Percentiles rank a stretch among this genome's conserved stretches.
Evolutionary conservation across 768 basidiomycete species (phyloP).

Genomic region (Crucibulum laeve): DNA sequence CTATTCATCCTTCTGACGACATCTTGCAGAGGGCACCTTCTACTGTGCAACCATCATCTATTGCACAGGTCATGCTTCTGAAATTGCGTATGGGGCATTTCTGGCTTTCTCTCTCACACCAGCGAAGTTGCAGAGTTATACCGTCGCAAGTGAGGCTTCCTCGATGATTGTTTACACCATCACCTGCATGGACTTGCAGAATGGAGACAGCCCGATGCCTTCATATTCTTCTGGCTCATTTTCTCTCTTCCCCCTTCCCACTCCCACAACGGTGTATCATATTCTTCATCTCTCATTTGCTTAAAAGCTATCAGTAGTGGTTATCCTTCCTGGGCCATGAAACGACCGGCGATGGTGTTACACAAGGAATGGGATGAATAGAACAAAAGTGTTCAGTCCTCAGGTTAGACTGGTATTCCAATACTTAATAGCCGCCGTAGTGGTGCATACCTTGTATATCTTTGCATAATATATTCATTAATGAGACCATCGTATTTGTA

Average conservation of each 20-base stretch:
- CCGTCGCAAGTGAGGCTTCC: slow-evolving; percentile 61
- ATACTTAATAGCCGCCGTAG: too few species aligned
- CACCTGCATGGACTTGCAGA: slow-evolving; percentile 72
- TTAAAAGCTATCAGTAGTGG: slow-evolving; percentile 68
- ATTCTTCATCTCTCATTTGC: too few species aligned
- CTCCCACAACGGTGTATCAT: too few species aligned
- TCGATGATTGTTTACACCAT: slow-evolving; percentile 62
- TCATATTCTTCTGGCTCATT: slow-evolving; percentile 84
- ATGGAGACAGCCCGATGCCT: slow-evolving; percentile 65
- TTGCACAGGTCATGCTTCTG: slow-evolving; percentile 55
- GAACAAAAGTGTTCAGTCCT: slow-evolving; percentile 2
- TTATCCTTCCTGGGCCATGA: slow-evolving; percentile 84
- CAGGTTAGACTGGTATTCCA: neutral
- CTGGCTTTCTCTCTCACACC: slow-evolving; percentile 65
- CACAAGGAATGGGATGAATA: slow-evolving; percentile 5
- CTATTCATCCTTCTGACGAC: neutral
- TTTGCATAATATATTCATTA: too few species aligned
- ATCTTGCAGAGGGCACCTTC: slow-evolving; percentile 47
- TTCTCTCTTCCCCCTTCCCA: slow-evolving; percentile 12
- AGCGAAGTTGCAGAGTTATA: slow-evolving; percentile 64
- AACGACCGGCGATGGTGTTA: slow-evolving; percentile 34
- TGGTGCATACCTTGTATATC: too few species aligned
- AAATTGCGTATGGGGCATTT: slow-evolving; percentile 66
- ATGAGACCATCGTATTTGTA: too few species aligned
- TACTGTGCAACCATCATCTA: slow-evolving; percentile 56